Conservation (phyloP, 257 asterid species). For the Jacaranda copaia region DNA sequence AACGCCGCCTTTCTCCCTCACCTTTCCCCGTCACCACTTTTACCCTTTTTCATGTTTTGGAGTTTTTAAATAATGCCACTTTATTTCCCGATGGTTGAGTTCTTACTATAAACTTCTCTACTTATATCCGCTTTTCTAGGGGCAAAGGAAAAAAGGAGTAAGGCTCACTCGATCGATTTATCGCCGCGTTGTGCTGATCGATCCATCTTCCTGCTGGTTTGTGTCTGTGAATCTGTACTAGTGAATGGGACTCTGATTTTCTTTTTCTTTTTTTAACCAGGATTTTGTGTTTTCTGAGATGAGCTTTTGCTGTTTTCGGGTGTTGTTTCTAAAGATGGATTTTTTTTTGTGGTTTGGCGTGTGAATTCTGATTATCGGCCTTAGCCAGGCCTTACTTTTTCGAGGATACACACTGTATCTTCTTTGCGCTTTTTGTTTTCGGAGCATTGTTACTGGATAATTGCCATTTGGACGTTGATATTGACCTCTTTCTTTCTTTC, state of each 20-base stretch:
- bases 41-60: background rate
- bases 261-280: too few relatives aligned
- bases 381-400: background rate
- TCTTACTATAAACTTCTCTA: background rate
- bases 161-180: background rate
- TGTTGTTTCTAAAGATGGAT: background rate
- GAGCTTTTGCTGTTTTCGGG: background rate
- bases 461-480: too few relatives aligned
- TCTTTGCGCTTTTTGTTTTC: background rate
- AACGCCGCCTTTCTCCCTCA: conserved; percentile 5
- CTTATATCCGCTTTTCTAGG: background rate
- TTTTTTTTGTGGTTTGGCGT: background rate
- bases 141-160: background rate
- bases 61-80: background rate
- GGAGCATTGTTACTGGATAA: background rate
- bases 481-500: background rate
- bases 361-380: background rate
- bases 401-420: background rate
- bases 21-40: background rate
- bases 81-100: background rate
- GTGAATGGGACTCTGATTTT: background rate
- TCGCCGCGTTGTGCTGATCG: conserved; percentile 9
- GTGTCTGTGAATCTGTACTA: background rate
- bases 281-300: background rate
- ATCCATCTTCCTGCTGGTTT: conserved; percentile 5